A percentile compares a stretch with the other conserved stretches of the same genome.
phyloP scores from a whole-genome alignment of 345 rosid species.

The Euphorbia peplus region DNA sequence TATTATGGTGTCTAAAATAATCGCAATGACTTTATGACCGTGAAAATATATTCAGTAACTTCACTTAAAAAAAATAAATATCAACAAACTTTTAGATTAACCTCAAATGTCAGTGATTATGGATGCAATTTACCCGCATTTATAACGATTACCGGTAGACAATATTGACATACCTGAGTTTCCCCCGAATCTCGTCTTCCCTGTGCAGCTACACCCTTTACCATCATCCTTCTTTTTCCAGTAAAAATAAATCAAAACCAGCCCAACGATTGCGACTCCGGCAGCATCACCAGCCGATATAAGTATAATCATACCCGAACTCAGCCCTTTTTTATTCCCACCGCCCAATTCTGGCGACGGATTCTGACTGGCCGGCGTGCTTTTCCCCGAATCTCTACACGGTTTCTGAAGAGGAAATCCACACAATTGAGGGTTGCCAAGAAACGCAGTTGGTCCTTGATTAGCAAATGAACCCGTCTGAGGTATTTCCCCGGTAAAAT shows the following conservation, averaged over 20 bases:
- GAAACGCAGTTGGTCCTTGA: conserved; percentile 98
- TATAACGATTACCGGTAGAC: too few relatives aligned
- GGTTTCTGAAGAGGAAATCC: conserved; percentile 92
- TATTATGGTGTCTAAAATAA: too few relatives aligned
- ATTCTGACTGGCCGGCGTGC: conserved; percentile 32
- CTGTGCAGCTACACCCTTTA: conserved; percentile 76
- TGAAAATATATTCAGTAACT: too few relatives aligned
- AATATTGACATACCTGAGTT: too few relatives aligned
- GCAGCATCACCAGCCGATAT: conserved; percentile 81
- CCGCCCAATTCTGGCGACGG: conserved; percentile 30
- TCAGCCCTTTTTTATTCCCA: conserved; percentile 40
- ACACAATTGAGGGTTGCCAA: conserved; percentile 68
- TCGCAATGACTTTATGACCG: too few relatives aligned
- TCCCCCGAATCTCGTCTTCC: conserved; percentile 56
- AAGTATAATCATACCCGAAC: conserved; percentile 63
- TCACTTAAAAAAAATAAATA: too few relatives aligned
- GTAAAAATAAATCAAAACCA: conserved; percentile 65
- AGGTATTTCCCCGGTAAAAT: conserved; percentile 85
- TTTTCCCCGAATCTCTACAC: conserved; percentile 40
- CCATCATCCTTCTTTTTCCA: conserved; percentile 87
- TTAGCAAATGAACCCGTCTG: conserved; percentile 84
- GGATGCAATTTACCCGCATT: too few relatives aligned
- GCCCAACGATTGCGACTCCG: conserved; percentile 73
- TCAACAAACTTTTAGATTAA: too few relatives aligned
- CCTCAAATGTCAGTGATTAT: too few relatives aligned